Percentiles rank a stretch among this genome's conserved stretches.
phyloP scores from a whole-genome alignment of 2,329 filamentous ascomycete species.

The Didymella lethalis region DNA sequence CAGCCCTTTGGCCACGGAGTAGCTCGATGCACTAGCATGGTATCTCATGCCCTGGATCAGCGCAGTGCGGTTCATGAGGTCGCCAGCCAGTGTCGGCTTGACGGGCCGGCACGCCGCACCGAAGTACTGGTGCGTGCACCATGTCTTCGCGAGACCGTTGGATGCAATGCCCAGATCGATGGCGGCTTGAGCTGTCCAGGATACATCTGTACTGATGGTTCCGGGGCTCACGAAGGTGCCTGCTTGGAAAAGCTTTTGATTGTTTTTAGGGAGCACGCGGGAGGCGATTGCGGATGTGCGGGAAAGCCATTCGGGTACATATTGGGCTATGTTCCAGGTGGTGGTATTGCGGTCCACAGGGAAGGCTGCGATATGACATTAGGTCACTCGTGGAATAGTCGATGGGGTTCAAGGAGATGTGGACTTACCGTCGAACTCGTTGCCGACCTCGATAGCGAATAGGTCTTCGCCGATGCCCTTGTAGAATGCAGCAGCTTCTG shows the following conservation, averaged over 20 bases:
- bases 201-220: conserved; percentile 16
- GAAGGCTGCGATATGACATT: conserved; percentile 17
- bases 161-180: conserved; percentile 26
- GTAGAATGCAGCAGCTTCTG: conserved; percentile 25
- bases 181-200: conserved; percentile 25
- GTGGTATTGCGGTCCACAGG: conserved; percentile 27
- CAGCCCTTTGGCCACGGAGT: conserved; percentile 53
- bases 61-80: conserved; percentile 69
- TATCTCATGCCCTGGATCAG: conserved; percentile 59
- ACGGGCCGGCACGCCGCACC: conserved; percentile 26
- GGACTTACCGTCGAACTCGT: conserved; percentile 31
- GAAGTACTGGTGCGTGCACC: conserved; percentile 32
- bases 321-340: conserved; percentile 24
- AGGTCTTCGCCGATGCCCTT: conserved; percentile 22
- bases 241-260: conserved; percentile 26
- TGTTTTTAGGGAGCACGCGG: conserved; percentile 6
- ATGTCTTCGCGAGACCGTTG: conserved; percentile 23
- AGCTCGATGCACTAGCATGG: conserved; percentile 55
- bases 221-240: conserved; percentile 25
- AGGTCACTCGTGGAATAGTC: neutral
- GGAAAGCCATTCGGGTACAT: conserved; percentile 26
- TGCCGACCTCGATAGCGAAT: conserved; percentile 31
- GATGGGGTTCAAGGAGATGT: neutral
- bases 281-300: conserved; percentile 21
- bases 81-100: conserved; percentile 63